A percentile compares a stretch with the other conserved stretches of the same genome.
Conservation (phyloP, 1,284 basidiomycete species). For the Cutaneotrichosporon curvatum region DNA sequence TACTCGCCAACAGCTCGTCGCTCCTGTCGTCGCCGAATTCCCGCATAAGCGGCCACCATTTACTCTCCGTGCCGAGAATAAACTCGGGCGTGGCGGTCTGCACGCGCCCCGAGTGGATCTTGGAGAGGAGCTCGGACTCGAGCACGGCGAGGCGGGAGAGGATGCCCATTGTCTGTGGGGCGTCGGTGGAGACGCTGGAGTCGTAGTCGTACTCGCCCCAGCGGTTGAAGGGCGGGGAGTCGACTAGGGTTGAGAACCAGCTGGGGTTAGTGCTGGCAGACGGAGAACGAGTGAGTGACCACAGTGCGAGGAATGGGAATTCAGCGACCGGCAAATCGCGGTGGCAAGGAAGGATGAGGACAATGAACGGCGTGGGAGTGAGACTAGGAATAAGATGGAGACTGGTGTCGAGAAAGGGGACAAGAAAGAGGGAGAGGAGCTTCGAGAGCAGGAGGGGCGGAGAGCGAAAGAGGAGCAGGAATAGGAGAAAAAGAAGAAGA, state of each 20-base stretch:
- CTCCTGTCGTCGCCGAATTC: constrained; percentile 14
- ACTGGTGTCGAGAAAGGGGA: no score
- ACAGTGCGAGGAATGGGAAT: no score
- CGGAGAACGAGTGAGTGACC: no score
- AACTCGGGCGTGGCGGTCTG: constrained; percentile 25
- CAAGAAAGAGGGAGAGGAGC: no score
- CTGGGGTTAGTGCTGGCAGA: constrained; percentile 13
- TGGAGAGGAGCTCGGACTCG: constrained; percentile 18
- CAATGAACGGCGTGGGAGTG: no score
- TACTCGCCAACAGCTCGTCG: constrained; percentile 9
- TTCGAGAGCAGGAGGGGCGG: no score
- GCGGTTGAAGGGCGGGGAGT: constrained; percentile 11
- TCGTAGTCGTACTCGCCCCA: constrained; percentile 22
- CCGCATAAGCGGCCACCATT: constrained; percentile 17
- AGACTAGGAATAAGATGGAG: no score
- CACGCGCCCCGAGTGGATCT: constrained; percentile 19
- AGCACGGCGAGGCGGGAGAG: constrained; percentile 17
- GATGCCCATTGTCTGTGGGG: constrained; percentile 13
- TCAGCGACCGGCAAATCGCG: no score
- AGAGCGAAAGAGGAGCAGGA: no score
- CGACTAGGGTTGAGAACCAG: constrained; percentile 16
- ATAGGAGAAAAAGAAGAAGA: no score
- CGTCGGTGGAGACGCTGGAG: constrained; percentile 15
- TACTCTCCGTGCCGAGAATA: constrained; percentile 15
- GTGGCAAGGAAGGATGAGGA: no score